Percentiles rank a stretch among this genome's conserved stretches.
Conservation (phyloP, 495 filamentous ascomycete species). For the Xylaria telfairii region DNA sequence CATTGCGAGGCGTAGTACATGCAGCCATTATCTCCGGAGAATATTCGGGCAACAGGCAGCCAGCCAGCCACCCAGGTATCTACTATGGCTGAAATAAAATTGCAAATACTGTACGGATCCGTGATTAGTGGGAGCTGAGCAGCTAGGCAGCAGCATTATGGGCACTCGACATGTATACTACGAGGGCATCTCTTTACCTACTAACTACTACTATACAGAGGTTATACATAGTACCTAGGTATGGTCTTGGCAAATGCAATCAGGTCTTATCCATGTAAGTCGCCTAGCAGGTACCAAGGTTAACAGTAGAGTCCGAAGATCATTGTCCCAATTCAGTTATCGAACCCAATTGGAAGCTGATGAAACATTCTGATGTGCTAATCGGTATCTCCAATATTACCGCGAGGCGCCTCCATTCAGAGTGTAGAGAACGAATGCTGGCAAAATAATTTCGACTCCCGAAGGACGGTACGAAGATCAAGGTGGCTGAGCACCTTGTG, state of each 20-base stretch:
- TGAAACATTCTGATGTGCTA: neutral
- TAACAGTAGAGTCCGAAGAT: neutral
- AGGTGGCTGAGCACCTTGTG: slow-evolving; percentile 22
- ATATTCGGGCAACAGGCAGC: neutral
- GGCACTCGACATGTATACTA: no score
- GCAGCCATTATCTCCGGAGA: neutral
- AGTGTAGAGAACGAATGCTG: neutral
- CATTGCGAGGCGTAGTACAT: neutral
- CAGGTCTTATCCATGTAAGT: no score
- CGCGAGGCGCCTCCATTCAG: neutral
- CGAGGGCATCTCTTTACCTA: no score
- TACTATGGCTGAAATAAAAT: neutral
- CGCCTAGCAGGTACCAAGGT: no score
- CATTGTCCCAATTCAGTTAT: neutral
- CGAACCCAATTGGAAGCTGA: neutral
- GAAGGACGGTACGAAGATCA: no score
- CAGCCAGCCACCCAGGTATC: neutral
- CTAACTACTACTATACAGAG: no score
- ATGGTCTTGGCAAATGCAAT: neutral
- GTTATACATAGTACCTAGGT: neutral
- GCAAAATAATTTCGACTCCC: neutral
- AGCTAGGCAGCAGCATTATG: no score
- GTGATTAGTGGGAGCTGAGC: neutral
- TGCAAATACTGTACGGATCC: no score
- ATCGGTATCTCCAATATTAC: neutral